Evolutionary conservation across 129 eudicot genomes (phyloP).

Genomic region (Gnaphalium uliginosum): DNA sequence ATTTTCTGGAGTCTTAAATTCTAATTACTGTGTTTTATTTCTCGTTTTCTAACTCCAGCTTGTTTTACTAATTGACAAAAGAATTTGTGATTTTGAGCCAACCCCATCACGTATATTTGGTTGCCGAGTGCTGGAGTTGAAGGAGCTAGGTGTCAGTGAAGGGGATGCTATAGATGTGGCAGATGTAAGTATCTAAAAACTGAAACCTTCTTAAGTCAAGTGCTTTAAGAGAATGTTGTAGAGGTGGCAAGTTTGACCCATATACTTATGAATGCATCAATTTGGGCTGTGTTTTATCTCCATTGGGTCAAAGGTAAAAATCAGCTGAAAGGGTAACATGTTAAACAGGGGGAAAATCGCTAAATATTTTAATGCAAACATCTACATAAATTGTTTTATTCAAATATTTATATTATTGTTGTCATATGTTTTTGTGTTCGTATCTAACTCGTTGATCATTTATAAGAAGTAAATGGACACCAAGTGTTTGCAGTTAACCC

Average conservation of each 20-base stretch:
- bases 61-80: slow-evolving; percentile 28
- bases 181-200: slow-evolving; percentile 51
- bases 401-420: not conserved
- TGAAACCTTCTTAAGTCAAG: slow-evolving; percentile 11
- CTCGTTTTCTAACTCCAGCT: not conserved
- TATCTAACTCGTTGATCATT: not conserved
- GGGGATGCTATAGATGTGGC: slow-evolving; percentile 81
- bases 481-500: not conserved
- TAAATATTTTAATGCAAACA: not conserved
- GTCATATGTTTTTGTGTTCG: not conserved
- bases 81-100: slow-evolving; percentile 64
- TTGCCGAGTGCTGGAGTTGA: slow-evolving; percentile 72
- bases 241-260: not conserved
- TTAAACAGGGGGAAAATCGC: not conserved
- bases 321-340: not conserved
- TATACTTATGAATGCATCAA: not conserved
- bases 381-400: not conserved
- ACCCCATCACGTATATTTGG: slow-evolving; percentile 79
- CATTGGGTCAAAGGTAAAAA: not conserved
- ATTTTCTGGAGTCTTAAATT: not conserved
- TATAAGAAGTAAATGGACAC: not conserved
- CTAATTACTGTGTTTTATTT: not conserved
- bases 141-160: slow-evolving; percentile 74
- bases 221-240: not conserved
- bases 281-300: not conserved